Base-by-base conservation (phyloP, 116 monocot species). In the Iris pallida region DNA sequence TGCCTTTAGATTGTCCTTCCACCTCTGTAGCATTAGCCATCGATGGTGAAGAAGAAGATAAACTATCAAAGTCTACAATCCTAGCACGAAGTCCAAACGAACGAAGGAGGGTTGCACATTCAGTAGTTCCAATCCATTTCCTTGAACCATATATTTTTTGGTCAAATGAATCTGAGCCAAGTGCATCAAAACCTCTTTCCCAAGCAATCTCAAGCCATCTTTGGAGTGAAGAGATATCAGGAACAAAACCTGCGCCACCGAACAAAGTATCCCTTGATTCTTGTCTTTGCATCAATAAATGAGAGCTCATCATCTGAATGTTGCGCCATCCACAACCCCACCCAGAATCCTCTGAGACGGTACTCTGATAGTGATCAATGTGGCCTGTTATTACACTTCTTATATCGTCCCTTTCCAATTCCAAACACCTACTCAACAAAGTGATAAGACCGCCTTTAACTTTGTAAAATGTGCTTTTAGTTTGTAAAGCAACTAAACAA, bases 311-410 rank as follows among this genome's bases (percentile, higher is more conserved):
- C 90, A 98, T 92, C 76, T 98, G 98, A 78, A 93, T 90, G 69
- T 98, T 93, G 41, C 97, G 85, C 89, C 87, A 98, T 56, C 98
- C 98, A 80, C 98, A 98, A n/a, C 93, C 98, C 92, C 92, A 98
- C 0, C 93, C 90, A 67, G 42, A 60, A 81, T 98, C 95, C 79
- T 85, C 84, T 57, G 83, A 78, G 59, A 61, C 53, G 16, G 72
- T 65, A 44, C 81, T 88, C 78, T 98, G 82, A 73, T 83, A 88
- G 60, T 98, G 98, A 80, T 98, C 93, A 42, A 93, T 53, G 64
- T 90, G 68, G 5, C 83, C 80, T 63, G 88, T 75, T 76, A 98
- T 76, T 17, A 93, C 61, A 80, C 77, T 88, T 78, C 57, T 77
- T 48, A 17, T 46, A 47, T 63, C 71, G 55, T 18, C 71, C 42